Percentiles rank a stretch among this genome's conserved stretches.
Evolutionary conservation across 441 rosid genomes (phyloP).

Genomic region (Omphalea diandra): DNA sequence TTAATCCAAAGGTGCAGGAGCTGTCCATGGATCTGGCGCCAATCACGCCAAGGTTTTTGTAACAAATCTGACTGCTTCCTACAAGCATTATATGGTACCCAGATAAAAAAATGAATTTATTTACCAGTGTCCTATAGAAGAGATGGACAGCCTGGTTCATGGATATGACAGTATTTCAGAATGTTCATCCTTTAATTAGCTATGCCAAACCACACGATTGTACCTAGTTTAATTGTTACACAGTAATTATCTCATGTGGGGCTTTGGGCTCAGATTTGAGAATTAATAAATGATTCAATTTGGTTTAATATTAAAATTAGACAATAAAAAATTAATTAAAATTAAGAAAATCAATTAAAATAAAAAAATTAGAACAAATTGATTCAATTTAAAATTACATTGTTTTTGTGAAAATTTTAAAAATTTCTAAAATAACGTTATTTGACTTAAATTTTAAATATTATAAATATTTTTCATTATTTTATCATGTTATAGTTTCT

Average conservation of each 20-base stretch:
- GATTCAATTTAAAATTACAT: too few species aligned
- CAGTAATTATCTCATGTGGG: not conserved
- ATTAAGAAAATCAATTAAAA: too few species aligned
- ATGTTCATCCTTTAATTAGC: not conserved
- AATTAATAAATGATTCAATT: not conserved
- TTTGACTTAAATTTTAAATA: too few species aligned
- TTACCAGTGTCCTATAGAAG: not conserved
- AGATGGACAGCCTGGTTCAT: slow-evolving; percentile 14
- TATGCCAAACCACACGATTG: not conserved
- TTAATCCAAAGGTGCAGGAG: not conserved
- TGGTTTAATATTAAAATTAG: too few species aligned
- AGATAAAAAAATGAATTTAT: not conserved
- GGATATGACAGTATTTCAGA: not conserved
- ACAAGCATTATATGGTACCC: not conserved
- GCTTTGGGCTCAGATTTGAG: not conserved
- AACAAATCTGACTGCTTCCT: not conserved
- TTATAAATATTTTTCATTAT: too few species aligned
- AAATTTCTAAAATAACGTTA: too few species aligned
- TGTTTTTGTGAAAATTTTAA: not conserved
- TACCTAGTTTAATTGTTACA: not conserved
- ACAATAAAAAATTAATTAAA: too few species aligned
- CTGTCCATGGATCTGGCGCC: slow-evolving; percentile 8
- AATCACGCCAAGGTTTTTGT: not conserved
- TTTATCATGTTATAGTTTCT: too few species aligned
- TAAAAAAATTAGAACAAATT: too few species aligned